Evolutionary conservation across 345 rosid genomes (phyloP).

Genomic region (Chamaenerion angustifolium): DNA sequence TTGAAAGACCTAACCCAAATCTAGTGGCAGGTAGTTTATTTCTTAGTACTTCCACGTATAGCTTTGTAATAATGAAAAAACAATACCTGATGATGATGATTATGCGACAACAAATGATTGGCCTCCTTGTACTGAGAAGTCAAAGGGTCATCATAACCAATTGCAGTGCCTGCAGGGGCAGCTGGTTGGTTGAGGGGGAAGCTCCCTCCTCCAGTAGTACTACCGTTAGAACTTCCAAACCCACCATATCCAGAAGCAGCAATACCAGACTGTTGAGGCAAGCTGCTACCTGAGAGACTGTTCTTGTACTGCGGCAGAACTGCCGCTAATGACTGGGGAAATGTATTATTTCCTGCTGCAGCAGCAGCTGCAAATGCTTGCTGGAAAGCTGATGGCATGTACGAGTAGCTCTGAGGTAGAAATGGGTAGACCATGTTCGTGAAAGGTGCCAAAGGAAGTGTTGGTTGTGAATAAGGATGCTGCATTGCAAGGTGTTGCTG

Average conservation of each 20-base stretch:
- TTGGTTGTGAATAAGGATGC: slow-evolving; percentile 62
- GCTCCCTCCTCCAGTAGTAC: slow-evolving; percentile 53
- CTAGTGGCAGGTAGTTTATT: too few relatives aligned
- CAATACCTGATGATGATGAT: slow-evolving; percentile 26
- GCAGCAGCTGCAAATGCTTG: slow-evolving; percentile 65
- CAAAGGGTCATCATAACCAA: slow-evolving; percentile 62
- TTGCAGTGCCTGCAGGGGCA: slow-evolving; percentile 46
- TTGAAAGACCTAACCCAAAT: too few relatives aligned
- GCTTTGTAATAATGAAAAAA: too few relatives aligned
- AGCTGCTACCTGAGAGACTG: slow-evolving; percentile 53
- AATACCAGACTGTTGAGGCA: slow-evolving; percentile 74
- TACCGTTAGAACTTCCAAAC: slow-evolving; percentile 49
- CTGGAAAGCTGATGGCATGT: slow-evolving; percentile 84
- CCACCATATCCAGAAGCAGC: slow-evolving; percentile 62
- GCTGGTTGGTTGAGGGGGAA: slow-evolving; percentile 54
- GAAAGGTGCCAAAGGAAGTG: slow-evolving; percentile 64
- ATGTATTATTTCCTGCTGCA: slow-evolving; percentile 18
- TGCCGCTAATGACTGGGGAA: slow-evolving; percentile 74
- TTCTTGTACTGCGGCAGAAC: slow-evolving; percentile 80
- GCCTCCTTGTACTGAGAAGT: slow-evolving; percentile 82
- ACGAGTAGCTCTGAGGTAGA: slow-evolving; percentile 78
- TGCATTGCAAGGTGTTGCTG: slow-evolving; percentile 84
- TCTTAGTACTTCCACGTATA: too few relatives aligned
- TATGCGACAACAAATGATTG: slow-evolving; percentile 59
- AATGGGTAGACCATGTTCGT: slow-evolving; percentile 76